Percentiles rank a stretch among this genome's conserved stretches.
phyloP scores from a whole-genome alignment of 768 basidiomycete genomes.

The Trametes cinnabarina region DNA sequence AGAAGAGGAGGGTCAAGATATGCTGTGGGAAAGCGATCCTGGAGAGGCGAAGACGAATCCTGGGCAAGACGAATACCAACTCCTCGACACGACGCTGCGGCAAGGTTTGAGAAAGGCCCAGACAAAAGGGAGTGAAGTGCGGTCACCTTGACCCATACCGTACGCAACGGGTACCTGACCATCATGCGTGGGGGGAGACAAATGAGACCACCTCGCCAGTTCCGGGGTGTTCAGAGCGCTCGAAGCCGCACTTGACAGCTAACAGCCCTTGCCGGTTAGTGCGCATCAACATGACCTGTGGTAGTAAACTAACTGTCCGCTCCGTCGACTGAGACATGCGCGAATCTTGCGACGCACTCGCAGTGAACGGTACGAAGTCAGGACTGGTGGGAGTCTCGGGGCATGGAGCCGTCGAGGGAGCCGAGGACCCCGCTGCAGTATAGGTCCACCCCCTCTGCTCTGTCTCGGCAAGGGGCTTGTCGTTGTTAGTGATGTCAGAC shows the following conservation, averaged over 20 bases:
- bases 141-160: background rate
- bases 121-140: too few relatives aligned
- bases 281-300: background rate
- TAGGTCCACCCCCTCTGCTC: constrained; percentile 12
- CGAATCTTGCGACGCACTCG: constrained; percentile 5
- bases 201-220: constrained; percentile 2
- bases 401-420: constrained; percentile 26
- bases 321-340: constrained; percentile 12
- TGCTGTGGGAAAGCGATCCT: constrained; percentile 5
- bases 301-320: background rate
- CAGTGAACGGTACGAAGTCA: background rate
- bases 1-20: constrained; percentile 16
- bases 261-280: background rate
- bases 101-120: too few relatives aligned
- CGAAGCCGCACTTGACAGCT: constrained; percentile 13
- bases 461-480: background rate
- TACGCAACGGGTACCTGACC: background rate
- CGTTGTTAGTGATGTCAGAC: background rate
- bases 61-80: background rate
- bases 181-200: background rate
- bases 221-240: constrained; percentile 16
- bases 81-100: background rate
- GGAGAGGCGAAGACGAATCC: background rate
- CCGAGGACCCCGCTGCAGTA: constrained; percentile 22
- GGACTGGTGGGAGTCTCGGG: background rate